Conservation (phyloP, 352 stramenopile genomes). For the Thalassiosira hispida region DNA sequence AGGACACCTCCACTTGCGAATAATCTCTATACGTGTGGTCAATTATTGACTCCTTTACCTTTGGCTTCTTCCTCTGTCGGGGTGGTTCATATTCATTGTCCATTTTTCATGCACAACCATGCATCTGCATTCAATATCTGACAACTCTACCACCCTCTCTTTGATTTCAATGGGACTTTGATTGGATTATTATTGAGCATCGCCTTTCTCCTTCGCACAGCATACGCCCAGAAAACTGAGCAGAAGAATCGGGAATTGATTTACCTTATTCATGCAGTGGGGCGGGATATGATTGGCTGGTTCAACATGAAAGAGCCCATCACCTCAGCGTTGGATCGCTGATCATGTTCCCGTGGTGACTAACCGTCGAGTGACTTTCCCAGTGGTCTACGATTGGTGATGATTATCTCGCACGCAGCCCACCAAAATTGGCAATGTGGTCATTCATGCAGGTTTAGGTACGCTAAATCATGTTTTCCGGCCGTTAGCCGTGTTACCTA, state of each 20-base stretch:
- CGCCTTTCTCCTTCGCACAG: background rate
- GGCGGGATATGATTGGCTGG: too few relatives aligned
- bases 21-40: slow-evolving; percentile 57
- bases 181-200: background rate
- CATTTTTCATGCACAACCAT: slow-evolving; percentile 19
- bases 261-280: slow-evolving; percentile 2
- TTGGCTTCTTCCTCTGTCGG: slow-evolving; percentile 32
- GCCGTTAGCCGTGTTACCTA: background rate
- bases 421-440: slow-evolving; percentile 1
- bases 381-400: background rate
- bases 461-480: slow-evolving; percentile 1
- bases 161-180: background rate
- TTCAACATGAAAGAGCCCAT: slow-evolving; percentile 8
- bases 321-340: slow-evolving; percentile 34
- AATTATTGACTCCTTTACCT: slow-evolving; percentile 46
- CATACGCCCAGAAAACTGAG: background rate
- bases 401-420: background rate
- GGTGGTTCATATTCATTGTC: slow-evolving; percentile 43
- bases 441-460: background rate
- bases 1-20: slow-evolving; percentile 19
- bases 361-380: background rate
- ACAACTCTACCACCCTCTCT: background rate
- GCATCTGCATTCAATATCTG: background rate
- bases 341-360: background rate
- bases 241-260: background rate